Base-by-base conservation (phyloP, 2,329 filamentous ascomycete genomes). In the Diaporthe nobilis region DNA sequence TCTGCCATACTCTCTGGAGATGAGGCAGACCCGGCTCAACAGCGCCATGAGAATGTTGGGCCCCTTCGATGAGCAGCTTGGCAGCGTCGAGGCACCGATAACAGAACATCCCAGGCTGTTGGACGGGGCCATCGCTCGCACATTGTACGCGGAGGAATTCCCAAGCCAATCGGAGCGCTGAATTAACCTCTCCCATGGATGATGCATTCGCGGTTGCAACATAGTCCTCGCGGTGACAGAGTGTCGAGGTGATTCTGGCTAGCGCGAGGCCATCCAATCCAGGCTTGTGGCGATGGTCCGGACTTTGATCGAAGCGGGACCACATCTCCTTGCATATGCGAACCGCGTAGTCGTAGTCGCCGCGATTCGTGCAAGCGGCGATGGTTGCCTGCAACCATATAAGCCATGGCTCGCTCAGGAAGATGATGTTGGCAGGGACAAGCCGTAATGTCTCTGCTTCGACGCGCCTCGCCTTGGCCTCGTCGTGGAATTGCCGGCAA, bases 61-160 rank as follows among this genome's bases (percentile, higher is more conserved):
- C 47, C n/a, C 28, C 34, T 55, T 68, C 47, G 13, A 53, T 39
- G 4, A 68, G 65, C 1, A 68, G 9, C 65, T 39, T 68, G 34
- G 65, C 65, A 53, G 47, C 65, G 15, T 68, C 65, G 2, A 68
- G 65, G 8, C 65, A 68, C 4, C 65, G 65, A 15, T 68, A 68
- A 42, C 65, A 68, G n/a, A 68, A 68, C 65, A 68, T 68, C 7
- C 65, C 65, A 8, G 65, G 65, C 47, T 68, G 65, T n/a, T 39
- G 31, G 15, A 53, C 13, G n/a, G 44, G 47, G 31, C 63, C 28
- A 8, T 9, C 34, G n/a, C 31, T 37, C n/a, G 47, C 22, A 39
- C 22, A 39, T 3, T 68, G 47, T 12, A 68, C 13, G 13, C 65
- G 65, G 44, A 68, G 65, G 12, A 28, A 68, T 10, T 39, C 31